Evolutionary conservation across 306 rosid genomes (phyloP), one percentile per base, ranked within the genome.

Genomic region (Pyrus bretschneideri): DNA sequence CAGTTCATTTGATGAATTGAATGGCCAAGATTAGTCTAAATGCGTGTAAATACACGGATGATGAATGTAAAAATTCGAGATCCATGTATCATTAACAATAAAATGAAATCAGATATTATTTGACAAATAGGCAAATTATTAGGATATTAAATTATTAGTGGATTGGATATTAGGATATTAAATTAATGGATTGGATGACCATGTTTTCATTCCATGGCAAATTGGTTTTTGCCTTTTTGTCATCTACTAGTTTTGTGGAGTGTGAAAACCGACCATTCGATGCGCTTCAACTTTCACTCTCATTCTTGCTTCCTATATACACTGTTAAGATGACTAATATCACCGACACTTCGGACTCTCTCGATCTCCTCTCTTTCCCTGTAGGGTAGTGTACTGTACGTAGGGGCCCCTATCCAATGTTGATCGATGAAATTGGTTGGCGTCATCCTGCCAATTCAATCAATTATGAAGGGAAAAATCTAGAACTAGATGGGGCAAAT

Each of bases 201-300:
- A 49, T 22, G 66, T 22, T 33, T 63, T 19, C 60, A 72, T 33
- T 46, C 4, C 69, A 69, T 65, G 52, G 25, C 64, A 42, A 66
- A 15, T 57, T 66, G 21, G 46, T 51, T 66, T 45, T 66, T 38
- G 33, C 52, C 74, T 44, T 78, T 78, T 80, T 76, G 84, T 81
- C 81, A 81, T 18, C 15, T 61, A 67, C 67, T 27, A 67, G 40
- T 23, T 15, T 71, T 52, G 54, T 17, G 70, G 67, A 31, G 70
- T 64, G 11, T 11, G 63, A 18, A 69, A 21, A 75, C 63, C 66
- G 74, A 78, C 73, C 51, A 35, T n/a, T 85, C 69, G 61, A 78
- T 69, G 18, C 35, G 66, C 49, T 60, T 13, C 27, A 54, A 46
- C 63, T 42, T 60, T 67, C 33, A 61, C 75, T 19, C 62, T 77